Percentiles rank a stretch among this genome's conserved stretches.
Evolutionary conservation across 208 protist species (phyloP).

Genomic region (Trichomonas gallinae): DNA sequence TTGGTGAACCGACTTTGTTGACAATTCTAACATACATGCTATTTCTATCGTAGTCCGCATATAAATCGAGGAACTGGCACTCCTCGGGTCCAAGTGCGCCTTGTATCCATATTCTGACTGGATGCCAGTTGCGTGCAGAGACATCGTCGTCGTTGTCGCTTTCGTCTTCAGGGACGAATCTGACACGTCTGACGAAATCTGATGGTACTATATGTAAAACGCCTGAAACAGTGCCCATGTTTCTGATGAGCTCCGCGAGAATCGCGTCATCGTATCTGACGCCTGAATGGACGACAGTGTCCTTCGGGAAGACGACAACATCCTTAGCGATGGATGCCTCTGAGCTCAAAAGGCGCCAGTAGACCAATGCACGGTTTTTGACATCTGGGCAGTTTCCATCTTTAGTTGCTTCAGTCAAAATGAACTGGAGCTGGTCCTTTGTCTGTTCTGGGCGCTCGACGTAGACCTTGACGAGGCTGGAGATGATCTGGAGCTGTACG

Average conservation of each 20-base stretch:
- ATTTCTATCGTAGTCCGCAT: not conserved
- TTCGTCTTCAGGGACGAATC: not conserved
- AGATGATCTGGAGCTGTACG: not conserved
- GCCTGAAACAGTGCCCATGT: not conserved
- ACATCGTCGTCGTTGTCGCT: not conserved
- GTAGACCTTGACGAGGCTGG: not conserved
- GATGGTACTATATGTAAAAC: not conserved
- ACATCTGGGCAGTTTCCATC: not conserved
- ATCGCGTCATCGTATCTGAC: not conserved
- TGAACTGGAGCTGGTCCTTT: not conserved
- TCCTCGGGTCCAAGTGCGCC: not conserved
- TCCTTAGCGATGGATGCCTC: not conserved
- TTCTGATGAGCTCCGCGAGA: not conserved
- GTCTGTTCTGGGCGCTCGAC: not conserved
- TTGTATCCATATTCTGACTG: not conserved
- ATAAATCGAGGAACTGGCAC: not conserved
- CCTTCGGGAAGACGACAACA: not conserved
- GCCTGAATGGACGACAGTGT: not conserved
- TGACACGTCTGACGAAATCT: not conserved
- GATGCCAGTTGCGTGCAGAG: not conserved
- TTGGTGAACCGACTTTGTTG: not conserved
- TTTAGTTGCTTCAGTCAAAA: slow-evolving; percentile 14
- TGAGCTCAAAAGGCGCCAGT: not conserved
- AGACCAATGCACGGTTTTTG: not conserved
- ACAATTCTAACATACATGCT: not conserved